Evolutionary conservation across 2,329 filamentous ascomycete genomes (phyloP).

Genomic region (Apiospora phragmitis): DNA sequence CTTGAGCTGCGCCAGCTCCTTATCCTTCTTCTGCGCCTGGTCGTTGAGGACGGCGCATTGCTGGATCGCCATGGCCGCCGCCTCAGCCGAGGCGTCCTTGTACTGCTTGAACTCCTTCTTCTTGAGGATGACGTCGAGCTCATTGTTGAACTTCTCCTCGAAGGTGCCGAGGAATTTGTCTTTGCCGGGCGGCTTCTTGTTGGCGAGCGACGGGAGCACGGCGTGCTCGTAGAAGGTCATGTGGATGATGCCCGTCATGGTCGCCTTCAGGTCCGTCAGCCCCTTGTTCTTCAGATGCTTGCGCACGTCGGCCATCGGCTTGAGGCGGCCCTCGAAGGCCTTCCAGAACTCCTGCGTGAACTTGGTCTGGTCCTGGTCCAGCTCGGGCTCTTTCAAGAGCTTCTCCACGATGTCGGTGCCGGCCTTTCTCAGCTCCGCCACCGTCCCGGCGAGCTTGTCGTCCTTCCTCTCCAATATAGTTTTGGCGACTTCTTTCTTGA

Average conservation of each 20-base stretch:
- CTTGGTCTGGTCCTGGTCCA: neutral
- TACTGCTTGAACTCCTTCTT: neutral
- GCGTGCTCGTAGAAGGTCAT: neutral
- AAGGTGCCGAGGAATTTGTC: neutral
- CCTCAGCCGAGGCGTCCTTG: neutral
- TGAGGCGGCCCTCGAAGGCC: neutral
- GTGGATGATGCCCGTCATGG: neutral
- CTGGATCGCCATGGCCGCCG: neutral
- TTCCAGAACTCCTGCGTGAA: neutral
- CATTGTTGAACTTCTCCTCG: neutral
- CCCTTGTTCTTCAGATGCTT: neutral
- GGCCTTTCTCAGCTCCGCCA: neutral
- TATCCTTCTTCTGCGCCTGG: neutral
- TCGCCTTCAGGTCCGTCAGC: neutral
- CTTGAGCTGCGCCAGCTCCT: neutral
- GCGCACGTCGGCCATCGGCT: neutral
- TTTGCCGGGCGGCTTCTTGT: neutral
- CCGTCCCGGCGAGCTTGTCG: neutral
- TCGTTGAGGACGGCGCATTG: accelerated
- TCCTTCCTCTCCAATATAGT: neutral
- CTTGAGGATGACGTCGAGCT: neutral
- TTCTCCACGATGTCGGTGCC: neutral
- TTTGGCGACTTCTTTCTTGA: neutral
- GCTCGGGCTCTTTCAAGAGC: neutral
- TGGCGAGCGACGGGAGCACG: neutral